phyloP scores from a whole-genome alignment of 768 basidiomycete species.

The Postia placenta region DNA sequence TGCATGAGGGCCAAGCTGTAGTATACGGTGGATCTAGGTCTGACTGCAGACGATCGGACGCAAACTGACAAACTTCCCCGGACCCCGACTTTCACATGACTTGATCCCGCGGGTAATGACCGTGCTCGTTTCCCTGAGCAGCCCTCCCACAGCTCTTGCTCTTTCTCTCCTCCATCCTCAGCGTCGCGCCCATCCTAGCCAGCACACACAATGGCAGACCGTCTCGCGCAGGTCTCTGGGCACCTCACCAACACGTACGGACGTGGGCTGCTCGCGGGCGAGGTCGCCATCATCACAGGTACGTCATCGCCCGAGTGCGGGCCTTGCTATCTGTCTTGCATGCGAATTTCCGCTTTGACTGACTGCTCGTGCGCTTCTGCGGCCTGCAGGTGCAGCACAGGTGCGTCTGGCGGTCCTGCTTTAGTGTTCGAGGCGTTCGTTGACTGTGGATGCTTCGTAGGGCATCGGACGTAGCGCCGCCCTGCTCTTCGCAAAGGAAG shows the following conservation, averaged over 20 bases:
- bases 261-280: constrained; percentile 61
- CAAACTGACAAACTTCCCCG: too few relatives aligned
- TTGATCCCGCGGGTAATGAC: too few relatives aligned
- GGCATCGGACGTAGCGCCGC: constrained; percentile 77
- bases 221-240: constrained; percentile 62
- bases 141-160: not conserved
- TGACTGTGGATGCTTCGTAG: constrained; percentile 26
- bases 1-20: too few relatives aligned
- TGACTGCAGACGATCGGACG: too few relatives aligned
- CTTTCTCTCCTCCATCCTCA: constrained; percentile 1
- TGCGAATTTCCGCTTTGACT: not conserved
- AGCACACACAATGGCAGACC: constrained; percentile 21
- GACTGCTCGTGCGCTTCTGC: not conserved
- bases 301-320: constrained; percentile 17
- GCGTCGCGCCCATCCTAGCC: not conserved
- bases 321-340: not conserved
- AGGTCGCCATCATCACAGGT: constrained; percentile 87
- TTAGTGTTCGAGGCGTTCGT: not conserved
- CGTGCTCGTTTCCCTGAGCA: not conserved
- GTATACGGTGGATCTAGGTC: too few relatives aligned
- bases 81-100: too few relatives aligned
- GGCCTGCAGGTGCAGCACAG: constrained; percentile 63
- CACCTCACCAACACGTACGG: constrained; percentile 50
- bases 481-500: constrained; percentile 75
- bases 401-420: constrained; percentile 26